phyloP scores from a whole-genome alignment of 805 yeast species.

The Candida parachauliodes region DNA sequence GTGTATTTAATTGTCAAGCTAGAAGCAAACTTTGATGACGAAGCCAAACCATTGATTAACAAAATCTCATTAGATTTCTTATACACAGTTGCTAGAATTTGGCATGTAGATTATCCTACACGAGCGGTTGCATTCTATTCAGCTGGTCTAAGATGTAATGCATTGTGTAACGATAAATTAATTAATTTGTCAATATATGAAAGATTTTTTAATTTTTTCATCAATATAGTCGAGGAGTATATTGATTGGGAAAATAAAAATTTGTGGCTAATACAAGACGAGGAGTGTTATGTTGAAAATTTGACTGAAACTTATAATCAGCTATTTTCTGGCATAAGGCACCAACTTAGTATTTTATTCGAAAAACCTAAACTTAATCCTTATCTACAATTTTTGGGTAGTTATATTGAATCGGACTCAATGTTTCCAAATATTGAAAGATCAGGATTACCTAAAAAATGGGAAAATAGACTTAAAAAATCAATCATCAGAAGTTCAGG shows the following conservation, averaged over 20 bases:
- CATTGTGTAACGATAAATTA: conserved; percentile 20
- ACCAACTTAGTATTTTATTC: conserved; percentile 38
- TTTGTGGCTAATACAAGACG: conserved; percentile 41
- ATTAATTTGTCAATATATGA: conserved; percentile 25
- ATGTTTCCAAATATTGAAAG: conserved; percentile 33
- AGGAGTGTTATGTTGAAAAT: conserved; percentile 47
- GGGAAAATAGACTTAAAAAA: conserved; percentile 40
- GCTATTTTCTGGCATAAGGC: conserved; percentile 43
- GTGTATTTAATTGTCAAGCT: conserved; percentile 4
- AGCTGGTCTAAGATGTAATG: conserved; percentile 38
- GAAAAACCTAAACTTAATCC: conserved; percentile 61
- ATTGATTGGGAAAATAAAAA: conserved; percentile 29
- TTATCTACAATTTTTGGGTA: conserved; percentile 45
- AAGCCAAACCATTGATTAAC: conserved; percentile 26
- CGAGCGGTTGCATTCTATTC: conserved; percentile 48
- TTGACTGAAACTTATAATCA: conserved; percentile 45
- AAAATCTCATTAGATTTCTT: conserved; percentile 44
- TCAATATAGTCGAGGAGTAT: conserved; percentile 28
- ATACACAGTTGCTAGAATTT: conserved; percentile 43
- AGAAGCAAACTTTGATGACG: conserved; percentile 5
- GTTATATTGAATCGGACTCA: conserved; percentile 46
- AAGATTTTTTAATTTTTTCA: conserved; percentile 26
- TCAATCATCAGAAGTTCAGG: conserved; percentile 35
- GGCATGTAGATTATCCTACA: conserved; percentile 56
- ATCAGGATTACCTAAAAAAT: conserved; percentile 39